Base-by-base conservation (phyloP, 208 protist species). In the Porcisia deanei region DNA sequence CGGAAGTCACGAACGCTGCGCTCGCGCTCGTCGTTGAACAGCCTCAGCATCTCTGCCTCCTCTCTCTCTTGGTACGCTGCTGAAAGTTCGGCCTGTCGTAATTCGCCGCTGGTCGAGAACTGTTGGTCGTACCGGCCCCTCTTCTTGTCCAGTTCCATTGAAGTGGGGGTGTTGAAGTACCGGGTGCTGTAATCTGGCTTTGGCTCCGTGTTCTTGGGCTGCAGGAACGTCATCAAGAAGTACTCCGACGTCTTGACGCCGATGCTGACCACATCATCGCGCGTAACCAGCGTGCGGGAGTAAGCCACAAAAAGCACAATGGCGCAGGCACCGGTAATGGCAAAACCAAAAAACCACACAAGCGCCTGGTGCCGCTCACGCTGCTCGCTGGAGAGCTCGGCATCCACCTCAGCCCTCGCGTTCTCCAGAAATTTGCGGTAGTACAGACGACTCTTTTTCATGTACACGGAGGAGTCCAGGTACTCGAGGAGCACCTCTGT, bases 401-500 rank as follows among this genome's bases (percentile, higher is more conserved):
- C 67, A 49, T 97, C 93, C 49, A 97, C 79, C 45, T 88, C 76
- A 1, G 73, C 64, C 10, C 93, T 81, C 1, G 86, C 85, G 71
- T 90, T 91, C 58, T 97, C 88, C 37, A 97, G 64, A 53, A 92
- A 87, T 45, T 91, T 69, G 25, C 88, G 77, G 83, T 97, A 94
- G 84, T 95, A 94, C 79, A 89, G 87, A 3, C 85, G 76, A 57
- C 83, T 94, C 85, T 95, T 95, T 84, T 97, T 97, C 53, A 85
- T 52, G 73, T 78, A 76, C 16, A 90, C 63, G 25, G 88, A 81
- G 45, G 89, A 94, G 76, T 97, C 91, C 7, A 97, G 70, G 84
- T 94, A 97, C 83, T 95, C 93, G n/a, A 97, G 79, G 25, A 97
- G 73, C 59, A 94, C 86, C 80, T 97, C 93, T 1, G 89, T 85